Conservation (phyloP, 768 basidiomycete species). For the Pleurotus ostreatus region DNA sequence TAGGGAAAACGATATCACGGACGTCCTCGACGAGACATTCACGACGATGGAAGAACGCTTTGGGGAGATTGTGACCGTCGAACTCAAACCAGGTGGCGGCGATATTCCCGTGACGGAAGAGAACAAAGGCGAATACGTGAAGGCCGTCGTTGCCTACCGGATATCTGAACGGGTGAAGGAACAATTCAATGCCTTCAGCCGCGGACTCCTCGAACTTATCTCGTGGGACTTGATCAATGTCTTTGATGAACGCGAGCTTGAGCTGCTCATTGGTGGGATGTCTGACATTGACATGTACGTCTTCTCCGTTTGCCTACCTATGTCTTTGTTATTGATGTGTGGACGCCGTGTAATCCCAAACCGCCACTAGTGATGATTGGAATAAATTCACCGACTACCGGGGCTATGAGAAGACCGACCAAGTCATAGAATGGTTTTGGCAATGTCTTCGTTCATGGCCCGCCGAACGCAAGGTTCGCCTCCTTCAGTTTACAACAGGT, state of each 20-base stretch:
- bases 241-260: conserved; percentile 88
- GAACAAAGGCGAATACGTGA: conserved; percentile 78
- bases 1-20: conserved; percentile 76
- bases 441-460: conserved; percentile 89
- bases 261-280: conserved; percentile 90
- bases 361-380: conserved; percentile 72
- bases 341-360: conserved; percentile 2
- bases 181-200: conserved; percentile 84
- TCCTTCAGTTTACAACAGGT: conserved; percentile 86
- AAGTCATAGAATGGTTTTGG: conserved; percentile 96
- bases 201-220: conserved; percentile 80
- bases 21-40: conserved; percentile 71
- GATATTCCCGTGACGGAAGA: conserved; percentile 62
- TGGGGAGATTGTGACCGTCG: conserved; percentile 65
- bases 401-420: conserved; percentile 80
- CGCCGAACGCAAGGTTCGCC: conserved; percentile 79
- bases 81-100: conserved; percentile 61
- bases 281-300: conserved; percentile 83
- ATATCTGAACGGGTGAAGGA: conserved; percentile 78
- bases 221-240: conserved; percentile 82
- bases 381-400: conserved; percentile 92
- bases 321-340: conserved; percentile 1
- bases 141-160: conserved; percentile 76
- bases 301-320: not conserved
- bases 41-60: conserved; percentile 70